Evolutionary conservation across 768 basidiomycete genomes (phyloP), one percentile per base, ranked within the genome.

Genomic region (Botryobasidium botryosum): DNA sequence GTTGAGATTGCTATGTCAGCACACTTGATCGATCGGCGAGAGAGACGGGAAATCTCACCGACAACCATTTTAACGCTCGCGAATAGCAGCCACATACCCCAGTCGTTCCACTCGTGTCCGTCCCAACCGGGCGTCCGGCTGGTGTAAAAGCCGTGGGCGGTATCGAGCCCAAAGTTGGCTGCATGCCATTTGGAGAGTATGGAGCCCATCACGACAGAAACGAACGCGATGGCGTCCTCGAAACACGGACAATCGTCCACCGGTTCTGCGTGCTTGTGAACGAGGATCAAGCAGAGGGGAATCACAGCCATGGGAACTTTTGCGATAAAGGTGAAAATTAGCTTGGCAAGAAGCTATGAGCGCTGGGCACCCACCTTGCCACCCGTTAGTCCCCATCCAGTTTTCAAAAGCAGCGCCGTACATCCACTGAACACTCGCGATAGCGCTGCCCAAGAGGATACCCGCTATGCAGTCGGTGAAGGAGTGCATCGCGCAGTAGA

Each of bases 181-280:
- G 60, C 66, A 39, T 63, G 61, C 88, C 90, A 94, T 35, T 71
- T 67, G 0, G 74, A 75, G 0, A 88, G 57, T 20, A 72, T 62
- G 17, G 68, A 64, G n/a, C 92, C 92, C 28, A 81, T 65, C 15
- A 84, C 68, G 33, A 88, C 88, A 21, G 83, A 78, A n/a, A 82
- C 63, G 51, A 90, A 80, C 0, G 92, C 88, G 41, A 96, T 91
- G 3, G 91, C 86, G 55, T 97, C 92, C 57, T 94, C 92, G 60
- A 94, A 99, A 61, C 92, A 96, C 2, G 92, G 92, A 52, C 92
- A 96, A 54, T 92, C 87, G 46, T 97, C 91, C 6, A 92, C 83
- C 0, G 92, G 92, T 52, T 91, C 81, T 0, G 91, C 88, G 55
- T 91, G 87, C 49, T 83, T 75, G 55, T 88, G 79, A n/a, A 91